Conservation (phyloP, 2,329 filamentous ascomycete genomes). For the Alternaria sp. region DNA sequence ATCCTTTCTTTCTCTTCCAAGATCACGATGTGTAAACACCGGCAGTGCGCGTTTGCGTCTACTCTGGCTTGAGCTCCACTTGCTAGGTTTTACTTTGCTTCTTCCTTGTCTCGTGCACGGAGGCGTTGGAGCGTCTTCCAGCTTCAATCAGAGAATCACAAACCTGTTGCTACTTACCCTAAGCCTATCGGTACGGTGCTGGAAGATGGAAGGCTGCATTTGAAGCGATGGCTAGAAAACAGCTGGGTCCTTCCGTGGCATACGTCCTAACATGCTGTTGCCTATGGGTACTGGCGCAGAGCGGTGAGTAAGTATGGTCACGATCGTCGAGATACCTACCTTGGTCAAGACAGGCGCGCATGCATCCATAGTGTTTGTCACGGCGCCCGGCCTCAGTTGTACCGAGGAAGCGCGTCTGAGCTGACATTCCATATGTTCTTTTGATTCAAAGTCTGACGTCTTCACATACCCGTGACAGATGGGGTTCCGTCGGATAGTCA, state of each 20-base stretch:
- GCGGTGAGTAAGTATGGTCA: not conserved
- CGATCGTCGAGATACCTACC: not conserved
- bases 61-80: not conserved
- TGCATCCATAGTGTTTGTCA: not conserved
- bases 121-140: not conserved
- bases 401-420: not conserved
- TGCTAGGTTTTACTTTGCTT: not conserved
- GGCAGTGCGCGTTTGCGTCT: not conserved
- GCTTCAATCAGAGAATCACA: not conserved
- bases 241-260: not conserved
- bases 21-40: not conserved
- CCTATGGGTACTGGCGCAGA: not conserved
- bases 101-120: not conserved
- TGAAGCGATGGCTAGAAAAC: not conserved
- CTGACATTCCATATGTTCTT: not conserved
- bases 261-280: not conserved
- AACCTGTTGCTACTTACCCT: not conserved
- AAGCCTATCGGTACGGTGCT: too few relatives aligned
- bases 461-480: not conserved
- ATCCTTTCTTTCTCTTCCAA: not conserved
- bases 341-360: not conserved
- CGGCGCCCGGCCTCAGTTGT: not conserved
- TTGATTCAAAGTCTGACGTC: not conserved
- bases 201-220: not conserved
- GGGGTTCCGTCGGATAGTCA: not conserved